Conservation (phyloP, 2,329 filamentous ascomycete species). For the Lasiodiplodia citricola region DNA sequence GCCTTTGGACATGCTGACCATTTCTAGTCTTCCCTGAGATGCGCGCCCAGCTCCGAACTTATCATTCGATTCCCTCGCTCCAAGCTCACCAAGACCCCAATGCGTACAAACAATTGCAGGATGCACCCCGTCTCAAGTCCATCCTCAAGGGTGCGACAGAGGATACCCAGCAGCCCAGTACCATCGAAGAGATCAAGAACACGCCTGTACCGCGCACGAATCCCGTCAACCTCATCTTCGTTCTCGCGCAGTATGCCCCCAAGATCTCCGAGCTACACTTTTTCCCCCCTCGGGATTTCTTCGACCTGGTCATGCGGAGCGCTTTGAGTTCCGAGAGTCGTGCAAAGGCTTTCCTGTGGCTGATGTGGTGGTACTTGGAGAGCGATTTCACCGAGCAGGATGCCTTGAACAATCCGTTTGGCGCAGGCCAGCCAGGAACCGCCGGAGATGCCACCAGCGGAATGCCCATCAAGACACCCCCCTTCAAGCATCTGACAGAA, state of each 20-base stretch:
- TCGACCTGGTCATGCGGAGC: slow-evolving; percentile 93
- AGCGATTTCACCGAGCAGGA: slow-evolving; percentile 91
- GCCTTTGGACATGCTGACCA: slow-evolving; percentile 31
- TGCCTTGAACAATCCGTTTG: slow-evolving; percentile 90
- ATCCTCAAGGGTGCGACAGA: slow-evolving; percentile 97
- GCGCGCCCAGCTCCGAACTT: slow-evolving; percentile 95
- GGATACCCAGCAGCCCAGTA: slow-evolving; percentile 82
- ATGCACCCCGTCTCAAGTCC: slow-evolving; percentile 93
- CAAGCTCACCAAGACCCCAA: slow-evolving; percentile 95
- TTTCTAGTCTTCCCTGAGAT: slow-evolving; percentile 93
- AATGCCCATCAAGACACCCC: slow-evolving; percentile 65
- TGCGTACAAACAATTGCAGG: slow-evolving; percentile 96
- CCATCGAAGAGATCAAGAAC: slow-evolving; percentile 80
- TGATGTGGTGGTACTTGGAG: slow-evolving; percentile 99
- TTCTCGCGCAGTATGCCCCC: slow-evolving; percentile 85
- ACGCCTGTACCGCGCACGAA: slow-evolving; percentile 79
- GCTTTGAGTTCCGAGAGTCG: slow-evolving; percentile 81
- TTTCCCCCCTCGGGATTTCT: slow-evolving; percentile 83
- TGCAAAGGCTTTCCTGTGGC: slow-evolving; percentile 89
- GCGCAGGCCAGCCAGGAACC: slow-evolving; percentile 54
- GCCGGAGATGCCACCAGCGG: slow-evolving; percentile 47
- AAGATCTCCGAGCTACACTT: slow-evolving; percentile 96
- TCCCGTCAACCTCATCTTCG: slow-evolving; percentile 95
- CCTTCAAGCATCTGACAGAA: slow-evolving; percentile 67
- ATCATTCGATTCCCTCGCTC: slow-evolving; percentile 95